A percentile compares a stretch with the other conserved stretches of the same genome.
Conservation (phyloP, 257 asterid species). For the Solanum lycopersicoides region DNA sequence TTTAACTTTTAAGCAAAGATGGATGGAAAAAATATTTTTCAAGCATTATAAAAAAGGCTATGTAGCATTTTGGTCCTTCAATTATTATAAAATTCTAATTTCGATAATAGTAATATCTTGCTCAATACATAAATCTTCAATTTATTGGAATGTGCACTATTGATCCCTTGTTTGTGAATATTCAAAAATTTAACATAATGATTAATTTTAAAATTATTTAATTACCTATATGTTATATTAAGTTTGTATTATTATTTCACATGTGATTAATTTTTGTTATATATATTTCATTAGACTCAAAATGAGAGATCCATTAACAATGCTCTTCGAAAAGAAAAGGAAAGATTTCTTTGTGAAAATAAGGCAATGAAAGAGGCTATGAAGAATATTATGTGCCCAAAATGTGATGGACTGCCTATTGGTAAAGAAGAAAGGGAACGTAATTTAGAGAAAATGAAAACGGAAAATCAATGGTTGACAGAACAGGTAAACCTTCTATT, state of each 20-base stretch:
- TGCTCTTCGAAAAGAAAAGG: constrained; percentile 31
- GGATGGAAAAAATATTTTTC: not conserved
- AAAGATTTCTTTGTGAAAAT: constrained; percentile 39
- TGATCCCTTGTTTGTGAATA: not conserved
- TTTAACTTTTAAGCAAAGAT: not conserved
- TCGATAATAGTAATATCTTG: not conserved
- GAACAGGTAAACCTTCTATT: constrained; percentile 22
- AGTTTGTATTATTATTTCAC: not conserved
- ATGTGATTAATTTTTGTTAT: not conserved
- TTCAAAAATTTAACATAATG: not conserved
- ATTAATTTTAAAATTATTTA: too few species aligned
- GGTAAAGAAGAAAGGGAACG: constrained; percentile 28
- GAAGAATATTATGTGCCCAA: constrained; percentile 22
- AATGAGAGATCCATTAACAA: constrained; percentile 41
- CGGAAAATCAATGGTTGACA: constrained; percentile 40
- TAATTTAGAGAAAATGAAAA: constrained; percentile 21
- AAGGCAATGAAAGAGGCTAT: constrained; percentile 42
- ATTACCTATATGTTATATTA: too few species aligned
- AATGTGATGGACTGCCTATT: constrained; percentile 23
- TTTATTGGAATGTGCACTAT: not conserved
- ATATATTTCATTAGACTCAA: constrained; percentile 25
- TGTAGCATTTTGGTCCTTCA: not conserved
- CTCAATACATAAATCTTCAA: not conserved
- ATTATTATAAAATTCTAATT: too few species aligned
- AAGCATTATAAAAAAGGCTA: not conserved